Base-by-base conservation (phyloP, 148 eudicot species). In the Diospyros kaki region DNA sequence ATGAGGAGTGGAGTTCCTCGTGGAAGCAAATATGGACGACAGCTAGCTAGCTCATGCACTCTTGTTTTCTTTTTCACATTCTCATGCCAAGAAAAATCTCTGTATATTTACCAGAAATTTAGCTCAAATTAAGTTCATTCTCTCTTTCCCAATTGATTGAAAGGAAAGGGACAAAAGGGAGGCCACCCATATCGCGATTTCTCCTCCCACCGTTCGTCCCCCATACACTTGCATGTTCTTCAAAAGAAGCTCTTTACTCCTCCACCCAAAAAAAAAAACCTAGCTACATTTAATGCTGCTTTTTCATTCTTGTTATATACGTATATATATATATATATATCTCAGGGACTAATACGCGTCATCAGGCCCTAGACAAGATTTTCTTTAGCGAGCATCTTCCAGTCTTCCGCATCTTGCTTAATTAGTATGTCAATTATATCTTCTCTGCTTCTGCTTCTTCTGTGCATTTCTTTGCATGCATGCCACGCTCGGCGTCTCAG, bases 171-270 rank as follows among this genome's bases (percentile, higher is more conserved):
- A 74, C 77, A 74, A 42, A 64, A 6, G 71, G 63, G 69, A 79
- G 77, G 74, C 58, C 73, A 67, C 76, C 76, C 82, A 75, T 66
- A 76, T 81, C 74, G 68, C 58, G 55, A 73, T 55, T 51, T 64
- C 38, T 68, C 53, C 10, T n/a, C 63, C n/a, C 59, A 69, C 74
- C 61, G 73, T 52, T 67, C 74, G 60, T 76, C 53, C 56, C 48
- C 80, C 80, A 74, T 66, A 77, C 84, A 77, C 18, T 28, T 62
- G 77, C 79, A 80, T 72, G 79, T 76, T 80, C 79, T 71, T 7
- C 41, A 41, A 43, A 75, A 52, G 63, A 71, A 76, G 39, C 64
- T 69, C 48, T 45, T 72, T 28, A 81, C 73, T 53, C 55, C 62
- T 66, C 14, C 78, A 77, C 39, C 28, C 28, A 28, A 28, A 28